Evolutionary conservation across 257 asterid species (phyloP).

Genomic region (Lycium ferocissimum): DNA sequence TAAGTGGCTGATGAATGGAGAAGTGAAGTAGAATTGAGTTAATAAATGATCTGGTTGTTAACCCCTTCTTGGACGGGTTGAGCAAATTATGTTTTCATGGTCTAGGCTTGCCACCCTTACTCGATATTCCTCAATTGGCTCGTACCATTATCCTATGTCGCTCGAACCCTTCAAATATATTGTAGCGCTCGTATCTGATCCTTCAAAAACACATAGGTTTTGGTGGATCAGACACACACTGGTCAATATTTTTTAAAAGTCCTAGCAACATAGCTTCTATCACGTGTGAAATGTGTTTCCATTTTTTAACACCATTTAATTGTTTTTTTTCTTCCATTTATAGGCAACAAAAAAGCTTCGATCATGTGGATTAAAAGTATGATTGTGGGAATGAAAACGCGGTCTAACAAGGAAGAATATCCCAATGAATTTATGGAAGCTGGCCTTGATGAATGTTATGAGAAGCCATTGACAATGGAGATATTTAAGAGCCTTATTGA

Average conservation of each 20-base stretch:
- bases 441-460: background rate
- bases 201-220: background rate
- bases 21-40: no score
- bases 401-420: background rate
- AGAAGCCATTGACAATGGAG: no score
- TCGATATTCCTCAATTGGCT: no score
- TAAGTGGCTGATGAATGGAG: no score
- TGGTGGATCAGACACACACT: background rate
- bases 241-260: background rate
- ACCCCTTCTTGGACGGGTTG: no score
- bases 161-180: background rate
- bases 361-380: background rate
- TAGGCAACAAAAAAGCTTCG: constrained; percentile 18
- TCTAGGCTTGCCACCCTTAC: no score
- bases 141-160: background rate
- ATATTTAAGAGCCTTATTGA: no score
- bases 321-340: background rate
- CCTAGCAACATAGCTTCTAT: no score
- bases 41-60: no score
- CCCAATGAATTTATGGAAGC: background rate
- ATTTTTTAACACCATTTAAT: background rate
- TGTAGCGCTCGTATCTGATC: background rate
- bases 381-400: constrained; percentile 22
- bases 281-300: background rate
- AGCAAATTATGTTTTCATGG: no score